Evolutionary conservation across 768 basidiomycete species (phyloP), one percentile per base, ranked within the genome.

Genomic region (Boletellus emodensis): DNA sequence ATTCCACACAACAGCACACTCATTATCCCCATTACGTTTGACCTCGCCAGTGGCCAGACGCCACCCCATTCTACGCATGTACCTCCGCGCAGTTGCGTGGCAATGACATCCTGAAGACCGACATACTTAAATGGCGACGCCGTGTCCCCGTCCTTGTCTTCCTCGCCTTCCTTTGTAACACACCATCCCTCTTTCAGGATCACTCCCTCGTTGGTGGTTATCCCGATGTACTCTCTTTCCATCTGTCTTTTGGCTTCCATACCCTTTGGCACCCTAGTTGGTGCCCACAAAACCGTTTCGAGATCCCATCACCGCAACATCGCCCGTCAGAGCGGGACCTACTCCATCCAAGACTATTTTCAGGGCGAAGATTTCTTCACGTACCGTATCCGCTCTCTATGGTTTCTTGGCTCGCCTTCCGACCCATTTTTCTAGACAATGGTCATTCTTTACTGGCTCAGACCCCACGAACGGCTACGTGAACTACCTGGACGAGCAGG

Each of bases 391-490:
- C 20, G 13, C 37, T 12, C 10, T 17, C n/a, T 33, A 22, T 24
- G 8, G 5, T 40, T 24, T 13, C 38, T 34, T 24, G 12, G 40
- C 39, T n/a, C 28, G 36, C 15, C 7, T 35, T 24, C 44, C 37
- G 52, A 48, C 44, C 9, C 51, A 7, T 30, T 10, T 46, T 20
- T 59, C n/a, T 58, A 88, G 86, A 42, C 57, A 79, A 39, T 90
- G 84, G 83, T 69, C 83, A 30, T 90, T 86, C 70, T 88, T 80
- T 69, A 74, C 73, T 12, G 67, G 56, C 3, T 13, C 66, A 11
- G 89, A 91, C 66, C 89, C 89, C 3, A 90, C 89, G 0, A 67
- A 80, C 55, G 89, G 89, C 15, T 68, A 68, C 22, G 90, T 91
- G 43, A 75, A 80, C 49, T 91, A 81, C 63, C 71, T 80, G 52